A percentile compares a stretch with the other conserved stretches of the same genome.
Evolutionary conservation across 257 asterid genomes (phyloP).

Genomic region (Fraxinus americana): DNA sequence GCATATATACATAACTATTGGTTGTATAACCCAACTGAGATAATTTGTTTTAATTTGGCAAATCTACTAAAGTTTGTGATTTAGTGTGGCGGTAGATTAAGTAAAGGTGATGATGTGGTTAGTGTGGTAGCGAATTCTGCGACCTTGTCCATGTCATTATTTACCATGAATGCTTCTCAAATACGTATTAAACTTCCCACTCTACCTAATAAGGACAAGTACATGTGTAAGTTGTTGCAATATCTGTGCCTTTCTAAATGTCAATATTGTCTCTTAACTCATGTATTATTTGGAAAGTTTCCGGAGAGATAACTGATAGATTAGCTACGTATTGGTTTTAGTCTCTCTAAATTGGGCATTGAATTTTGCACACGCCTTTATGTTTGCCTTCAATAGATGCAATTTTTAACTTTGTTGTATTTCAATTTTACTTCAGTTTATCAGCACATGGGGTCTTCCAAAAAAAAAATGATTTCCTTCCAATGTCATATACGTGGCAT

Average conservation of each 20-base stretch:
- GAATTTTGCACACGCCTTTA: constrained; percentile 4
- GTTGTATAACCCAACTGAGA: neutral
- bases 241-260: neutral
- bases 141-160: constrained; percentile 80
- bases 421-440: constrained; percentile 48
- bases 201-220: too few species aligned
- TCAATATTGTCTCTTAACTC: constrained; percentile 6
- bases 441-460: constrained; percentile 89
- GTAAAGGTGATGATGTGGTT: constrained; percentile 71
- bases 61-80: constrained; percentile 21
- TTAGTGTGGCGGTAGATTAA: constrained; percentile 60
- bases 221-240: constrained; percentile 51
- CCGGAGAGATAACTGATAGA: constrained; percentile 1
- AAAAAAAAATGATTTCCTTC: constrained; percentile 86
- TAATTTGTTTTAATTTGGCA: constrained; percentile 12
- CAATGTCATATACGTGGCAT: constrained; percentile 84
- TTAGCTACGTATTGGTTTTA: neutral
- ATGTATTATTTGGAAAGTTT: constrained; percentile 9
- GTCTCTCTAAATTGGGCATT: neutral
- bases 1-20: neutral
- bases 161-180: constrained; percentile 92
- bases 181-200: constrained; percentile 85
- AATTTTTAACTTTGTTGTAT: constrained; percentile 9
- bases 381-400: neutral
- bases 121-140: constrained; percentile 78